These are phyloP conservation scores for Hippophae rhamnoides DNA, from an alignment of 306 rosid genomes.

Conservation along the genomic window DNA sequence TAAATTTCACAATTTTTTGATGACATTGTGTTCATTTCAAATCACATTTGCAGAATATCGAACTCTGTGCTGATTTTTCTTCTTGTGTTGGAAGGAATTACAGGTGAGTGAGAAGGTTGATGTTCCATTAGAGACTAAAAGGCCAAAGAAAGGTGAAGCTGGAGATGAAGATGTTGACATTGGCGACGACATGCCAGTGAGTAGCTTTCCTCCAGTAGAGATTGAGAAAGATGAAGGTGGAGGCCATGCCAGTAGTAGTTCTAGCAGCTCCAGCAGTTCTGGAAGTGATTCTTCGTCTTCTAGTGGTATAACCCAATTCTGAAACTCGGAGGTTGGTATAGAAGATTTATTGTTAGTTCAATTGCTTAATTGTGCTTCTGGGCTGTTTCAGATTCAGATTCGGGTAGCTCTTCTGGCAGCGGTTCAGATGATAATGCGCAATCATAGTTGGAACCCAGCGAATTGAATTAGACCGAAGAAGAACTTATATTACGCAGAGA, in stretches of 20 bases:
- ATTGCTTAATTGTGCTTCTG: conserved; percentile 7
- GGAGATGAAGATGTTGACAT: conserved; percentile 96
- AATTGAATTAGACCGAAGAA: conserved; percentile 7
- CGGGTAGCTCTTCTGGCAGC: conserved; percentile 86
- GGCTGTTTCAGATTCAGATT: conserved; percentile 62
- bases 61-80: neutral
- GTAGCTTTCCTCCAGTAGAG: conserved; percentile 73
- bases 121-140: conserved; percentile 39
- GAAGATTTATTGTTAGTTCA: neutral
- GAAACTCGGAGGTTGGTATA: neutral
- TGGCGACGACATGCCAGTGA: conserved; percentile 86
- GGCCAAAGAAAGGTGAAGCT: conserved; percentile 61
- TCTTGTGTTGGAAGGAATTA: conserved; percentile 27
- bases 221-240: conserved; percentile 74
- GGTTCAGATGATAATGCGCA: conserved; percentile 76
- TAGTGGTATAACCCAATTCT: conserved; percentile 50
- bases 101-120: conserved; percentile 38
- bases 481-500: neutral
- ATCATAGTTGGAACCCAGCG: conserved; percentile 23
- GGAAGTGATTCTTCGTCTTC: conserved; percentile 89
- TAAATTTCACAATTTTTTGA: neutral
- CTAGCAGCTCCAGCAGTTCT: conserved; percentile 80
- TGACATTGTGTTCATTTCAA: neutral
- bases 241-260: conserved; percentile 60
- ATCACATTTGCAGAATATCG: neutral